phyloP scores from a whole-genome alignment of 768 basidiomycete species.

The Phylloporus arenicola region DNA sequence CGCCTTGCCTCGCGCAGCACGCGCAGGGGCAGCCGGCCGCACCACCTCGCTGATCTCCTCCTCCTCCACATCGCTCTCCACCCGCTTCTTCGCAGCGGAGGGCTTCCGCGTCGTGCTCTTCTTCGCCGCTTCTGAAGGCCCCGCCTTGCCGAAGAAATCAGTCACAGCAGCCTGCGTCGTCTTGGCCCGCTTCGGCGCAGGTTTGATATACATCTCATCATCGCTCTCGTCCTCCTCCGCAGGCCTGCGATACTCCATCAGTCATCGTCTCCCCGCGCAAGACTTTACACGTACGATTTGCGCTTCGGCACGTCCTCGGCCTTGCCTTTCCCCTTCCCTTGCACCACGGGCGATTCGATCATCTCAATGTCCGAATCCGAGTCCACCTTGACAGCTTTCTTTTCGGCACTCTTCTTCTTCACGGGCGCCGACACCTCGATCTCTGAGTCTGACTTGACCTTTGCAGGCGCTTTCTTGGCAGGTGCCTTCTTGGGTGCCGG shows the following conservation, averaged over 20 bases:
- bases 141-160: constrained; percentile 55
- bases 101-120: constrained; percentile 43
- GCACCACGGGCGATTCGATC: constrained; percentile 18
- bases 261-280: constrained; percentile 3
- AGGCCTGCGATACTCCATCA: constrained; percentile 18
- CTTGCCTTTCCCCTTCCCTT: constrained; percentile 42
- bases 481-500: constrained; percentile 29
- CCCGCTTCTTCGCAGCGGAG: constrained; percentile 51
- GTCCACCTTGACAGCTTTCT: constrained; percentile 25
- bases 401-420: constrained; percentile 18
- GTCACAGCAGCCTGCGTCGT: constrained; percentile 40
- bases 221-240: constrained; percentile 36
- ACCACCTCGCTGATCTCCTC: constrained; percentile 40
- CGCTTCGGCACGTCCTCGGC: constrained; percentile 46
- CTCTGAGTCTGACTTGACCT: constrained; percentile 38
- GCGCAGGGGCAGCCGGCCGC: constrained; percentile 39
- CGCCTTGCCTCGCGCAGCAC: constrained; percentile 43
- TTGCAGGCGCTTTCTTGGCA: constrained; percentile 28
- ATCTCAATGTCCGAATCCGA: constrained; percentile 38
- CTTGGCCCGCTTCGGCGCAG: constrained; percentile 51
- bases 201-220: constrained; percentile 40
- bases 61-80: constrained; percentile 42
- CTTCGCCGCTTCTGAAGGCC: constrained; percentile 34
- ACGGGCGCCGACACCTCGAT: constrained; percentile 27
- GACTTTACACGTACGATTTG: constrained; percentile 49